Evolutionary conservation across 805 yeast species (phyloP), one percentile per base, ranked within the genome.

Genomic region (Cyberlindnera japonica): DNA sequence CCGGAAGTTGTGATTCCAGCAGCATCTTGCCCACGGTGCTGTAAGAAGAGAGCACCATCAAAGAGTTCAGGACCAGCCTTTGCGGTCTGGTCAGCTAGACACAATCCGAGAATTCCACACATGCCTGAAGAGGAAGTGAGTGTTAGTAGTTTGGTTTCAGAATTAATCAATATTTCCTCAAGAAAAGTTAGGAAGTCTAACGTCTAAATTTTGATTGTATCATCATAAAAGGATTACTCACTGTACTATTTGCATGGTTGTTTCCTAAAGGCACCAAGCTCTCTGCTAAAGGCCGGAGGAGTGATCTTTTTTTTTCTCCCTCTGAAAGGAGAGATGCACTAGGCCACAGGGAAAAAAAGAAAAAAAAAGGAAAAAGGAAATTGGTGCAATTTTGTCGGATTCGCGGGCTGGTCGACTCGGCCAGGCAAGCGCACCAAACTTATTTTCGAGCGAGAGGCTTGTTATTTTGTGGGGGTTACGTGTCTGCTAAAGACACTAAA

Each of bases 1-100:
- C 96, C 98, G 62, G 96, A 88, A 7, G 99, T 93, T 18, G 88
- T 93, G 40, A 93, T 91, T 49, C 99, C 99, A n/a, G 97, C 96
- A 10, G 99, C 99, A 63, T 93, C 99, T 68, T 93, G 99, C 33
- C 99, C 99, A 59, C 99, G 77, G 61, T 93, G 99, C 62, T 93
- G 99, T 47, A 93, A 70, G 62, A 83, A 91, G 68, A 89, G 78
- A 48, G 91, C 83, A 6, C 96, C 96, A 61, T 93, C 99, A 41
- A 88, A 81, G 33, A 93, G 71, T 58, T 90, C 98, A 5, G 95
- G 80, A 11, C 96, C 95, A 35, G 85, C 96, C 43, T 76, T 74
- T 35, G 72, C 72, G 18, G 71, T 62, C 51, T 79, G 84, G 62
- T 88, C 84, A 11, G 95, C 86, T 42, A 87, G 72, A 31, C 88